These are phyloP conservation scores for Cyberlindnera xishuangbannaensis DNA, from an alignment of 805 yeast species.

Conservation along the genomic window DNA sequence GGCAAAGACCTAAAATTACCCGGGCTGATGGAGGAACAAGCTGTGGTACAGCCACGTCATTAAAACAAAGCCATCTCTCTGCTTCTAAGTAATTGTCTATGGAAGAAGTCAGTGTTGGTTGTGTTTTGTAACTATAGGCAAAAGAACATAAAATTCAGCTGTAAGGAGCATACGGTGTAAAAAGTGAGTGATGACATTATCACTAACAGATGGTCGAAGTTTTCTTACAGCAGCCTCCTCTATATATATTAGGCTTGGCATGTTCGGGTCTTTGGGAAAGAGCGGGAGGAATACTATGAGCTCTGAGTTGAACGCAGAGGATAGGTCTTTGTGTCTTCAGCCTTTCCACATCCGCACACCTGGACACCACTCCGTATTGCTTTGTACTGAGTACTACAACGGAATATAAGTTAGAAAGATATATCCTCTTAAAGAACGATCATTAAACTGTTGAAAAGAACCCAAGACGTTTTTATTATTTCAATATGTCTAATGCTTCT, in stretches of 20 bases:
- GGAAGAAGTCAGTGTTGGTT: conserved; percentile 1
- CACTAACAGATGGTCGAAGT: conserved; percentile 4
- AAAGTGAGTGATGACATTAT: conserved; percentile 3
- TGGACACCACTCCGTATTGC: conserved; percentile 3
- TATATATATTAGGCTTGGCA: too few species aligned
- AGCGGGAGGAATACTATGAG: too few species aligned
- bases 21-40: not conserved
- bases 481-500: too few species aligned
- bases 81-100: conserved; percentile 7
- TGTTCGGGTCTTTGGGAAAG: too few species aligned
- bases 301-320: too few species aligned
- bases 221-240: conserved; percentile 1
- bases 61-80: conserved; percentile 3
- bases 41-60: not conserved
- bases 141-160: conserved; percentile 1
- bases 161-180: conserved; percentile 6
- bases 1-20: conserved; percentile 9
- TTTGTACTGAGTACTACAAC: too few species aligned
- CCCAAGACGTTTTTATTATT: too few species aligned
- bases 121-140: not conserved
- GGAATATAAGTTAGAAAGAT: too few species aligned
- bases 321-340: not conserved
- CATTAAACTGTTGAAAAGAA: too few species aligned
- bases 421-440: too few species aligned
- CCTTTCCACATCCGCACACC: not conserved